Evolutionary conservation across 345 rosid species (phyloP).

Genomic region (rapeseed (Brassica napus)): Da-Ae NC_063439.1:21049501-21050000

Average conservation of each 20-base stretch:
- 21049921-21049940: slow-evolving; percentile 53
- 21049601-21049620: not conserved
- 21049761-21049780: slow-evolving; percentile 65
- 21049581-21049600: slow-evolving; percentile 1
- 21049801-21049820: slow-evolving; percentile 88
- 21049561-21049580: slow-evolving; percentile 11
- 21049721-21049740: slow-evolving; percentile 83
- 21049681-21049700: slow-evolving; percentile 92
- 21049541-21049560: not conserved
- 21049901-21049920: slow-evolving; percentile 76
- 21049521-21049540: not conserved
- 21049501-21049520: slow-evolving; percentile 3
- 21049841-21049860: slow-evolving; percentile 98
- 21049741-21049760: slow-evolving; percentile 86
- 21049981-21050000: slow-evolving; percentile 83
- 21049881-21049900: slow-evolving; percentile 77
- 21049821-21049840: slow-evolving; percentile 89
- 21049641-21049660: slow-evolving; percentile 82
- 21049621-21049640: slow-evolving; percentile 74
- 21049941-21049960: slow-evolving; percentile 47
- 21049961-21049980: slow-evolving; percentile 91
- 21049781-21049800: slow-evolving; percentile 88
- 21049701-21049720: slow-evolving; percentile 91
- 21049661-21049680: slow-evolving; percentile 93
- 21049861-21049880: slow-evolving; percentile 83